phyloP scores from a whole-genome alignment of 2,329 filamentous ascomycete species.

The Thermoascus crustaceus region DNA sequence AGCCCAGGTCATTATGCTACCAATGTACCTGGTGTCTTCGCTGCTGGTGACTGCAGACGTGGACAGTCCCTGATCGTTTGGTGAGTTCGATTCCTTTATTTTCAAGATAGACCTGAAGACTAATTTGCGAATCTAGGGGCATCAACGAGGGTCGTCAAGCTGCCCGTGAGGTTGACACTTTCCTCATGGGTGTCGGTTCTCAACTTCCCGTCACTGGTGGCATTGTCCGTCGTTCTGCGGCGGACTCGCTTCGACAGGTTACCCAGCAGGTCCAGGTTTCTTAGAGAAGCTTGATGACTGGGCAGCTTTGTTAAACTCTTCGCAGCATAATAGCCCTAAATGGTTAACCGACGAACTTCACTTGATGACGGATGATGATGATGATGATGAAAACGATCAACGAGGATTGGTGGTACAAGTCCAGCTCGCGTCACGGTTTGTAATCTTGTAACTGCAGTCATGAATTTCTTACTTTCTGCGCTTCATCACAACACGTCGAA shows the following conservation, averaged over 20 bases:
- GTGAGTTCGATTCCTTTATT: constrained; percentile 47
- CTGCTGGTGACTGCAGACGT: constrained; percentile 88
- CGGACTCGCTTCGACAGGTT: constrained; percentile 32
- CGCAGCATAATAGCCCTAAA: not conserved
- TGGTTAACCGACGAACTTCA: too few species aligned
- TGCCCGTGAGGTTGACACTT: constrained; percentile 84
- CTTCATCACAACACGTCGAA: not conserved
- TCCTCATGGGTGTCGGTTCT: constrained; percentile 66
- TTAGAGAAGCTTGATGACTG: constrained; percentile 22
- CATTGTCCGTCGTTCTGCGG: constrained; percentile 72
- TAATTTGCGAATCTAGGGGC: constrained; percentile 48
- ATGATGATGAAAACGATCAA: not conserved
- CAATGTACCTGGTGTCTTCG: constrained; percentile 81
- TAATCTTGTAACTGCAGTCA: not conserved
- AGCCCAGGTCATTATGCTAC: constrained; percentile 78
- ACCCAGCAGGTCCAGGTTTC: constrained; percentile 18
- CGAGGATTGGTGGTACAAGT: not conserved
- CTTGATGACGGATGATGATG: too few species aligned
- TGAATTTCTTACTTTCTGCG: not conserved
- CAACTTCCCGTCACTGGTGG: constrained; percentile 83
- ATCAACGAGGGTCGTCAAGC: constrained; percentile 95
- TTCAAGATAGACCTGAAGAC: constrained; percentile 4
- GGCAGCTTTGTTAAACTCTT: constrained; percentile 1
- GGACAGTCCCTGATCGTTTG: constrained; percentile 95
- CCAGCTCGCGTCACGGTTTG: not conserved